phyloP scores from a whole-genome alignment of 192 early-diverging fungal species.

The Backusella psychrophila region DNA sequence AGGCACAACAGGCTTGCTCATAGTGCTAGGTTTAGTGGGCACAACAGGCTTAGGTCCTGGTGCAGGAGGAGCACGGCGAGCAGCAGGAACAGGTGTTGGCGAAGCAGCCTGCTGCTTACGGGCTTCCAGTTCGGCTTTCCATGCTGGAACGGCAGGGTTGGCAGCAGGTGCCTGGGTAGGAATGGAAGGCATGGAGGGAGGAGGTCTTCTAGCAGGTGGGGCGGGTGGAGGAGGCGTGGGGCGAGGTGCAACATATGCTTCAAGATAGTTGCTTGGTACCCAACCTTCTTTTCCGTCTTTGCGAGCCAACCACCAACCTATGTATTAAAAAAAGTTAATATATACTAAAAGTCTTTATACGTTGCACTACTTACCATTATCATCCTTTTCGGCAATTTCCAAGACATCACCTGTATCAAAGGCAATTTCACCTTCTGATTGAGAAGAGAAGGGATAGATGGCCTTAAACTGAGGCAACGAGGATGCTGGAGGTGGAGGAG shows the following conservation, averaged over 20 bases:
- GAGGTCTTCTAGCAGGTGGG: slow-evolving; percentile 31
- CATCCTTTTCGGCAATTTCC: slow-evolving; percentile 66
- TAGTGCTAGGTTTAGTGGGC: slow-evolving; percentile 31
- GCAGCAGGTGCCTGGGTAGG: slow-evolving; percentile 10
- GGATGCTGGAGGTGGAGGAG: slow-evolving; percentile 39
- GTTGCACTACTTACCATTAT: slow-evolving; percentile 53
- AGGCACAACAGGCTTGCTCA: slow-evolving; percentile 40
- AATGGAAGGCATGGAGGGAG: slow-evolving; percentile 17
- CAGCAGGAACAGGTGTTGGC: slow-evolving; percentile 26
- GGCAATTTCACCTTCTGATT: slow-evolving; percentile 61
- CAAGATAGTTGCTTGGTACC: slow-evolving; percentile 80
- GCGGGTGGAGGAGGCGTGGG: slow-evolving; percentile 41
- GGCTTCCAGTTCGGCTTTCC: slow-evolving; percentile 57
- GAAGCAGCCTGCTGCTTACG: slow-evolving; percentile 39
- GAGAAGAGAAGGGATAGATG: slow-evolving; percentile 64
- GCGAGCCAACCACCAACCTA: slow-evolving; percentile 56
- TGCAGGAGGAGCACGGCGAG: slow-evolving; percentile 24
- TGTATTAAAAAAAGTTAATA: slow-evolving; percentile 13
- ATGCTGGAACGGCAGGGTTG: slow-evolving; percentile 23
- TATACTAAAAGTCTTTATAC: slow-evolving; percentile 2
- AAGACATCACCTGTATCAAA: slow-evolving; percentile 65
- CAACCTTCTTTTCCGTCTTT: slow-evolving; percentile 65
- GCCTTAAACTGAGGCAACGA: slow-evolving; percentile 59
- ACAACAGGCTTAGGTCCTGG: slow-evolving; percentile 36
- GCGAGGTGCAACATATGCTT: slow-evolving; percentile 50